Evolutionary conservation across 352 stramenopile genomes (phyloP).

Genomic region (Globisporangium cystogenes): DNA sequence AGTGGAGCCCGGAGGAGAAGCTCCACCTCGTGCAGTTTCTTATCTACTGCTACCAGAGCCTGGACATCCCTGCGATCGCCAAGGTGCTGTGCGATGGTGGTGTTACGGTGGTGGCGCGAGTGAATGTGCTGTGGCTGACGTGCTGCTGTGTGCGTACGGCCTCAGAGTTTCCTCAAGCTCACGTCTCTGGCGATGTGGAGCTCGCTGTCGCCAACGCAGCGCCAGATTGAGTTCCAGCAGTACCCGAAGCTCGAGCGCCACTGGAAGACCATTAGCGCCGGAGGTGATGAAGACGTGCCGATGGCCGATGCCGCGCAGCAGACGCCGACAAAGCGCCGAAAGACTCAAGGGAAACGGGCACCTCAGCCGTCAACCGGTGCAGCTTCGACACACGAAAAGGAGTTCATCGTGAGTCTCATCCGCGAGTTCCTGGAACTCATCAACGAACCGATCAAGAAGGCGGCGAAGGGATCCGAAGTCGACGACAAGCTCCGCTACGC

Average conservation of each 20-base stretch:
- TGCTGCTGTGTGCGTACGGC: background rate
- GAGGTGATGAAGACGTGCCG: background rate
- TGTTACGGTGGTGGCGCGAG: background rate
- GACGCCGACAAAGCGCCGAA: conserved; percentile 30
- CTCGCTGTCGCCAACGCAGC: conserved; percentile 49
- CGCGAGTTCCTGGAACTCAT: conserved; percentile 41
- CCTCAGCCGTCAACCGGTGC: background rate
- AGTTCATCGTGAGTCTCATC: conserved; percentile 30
- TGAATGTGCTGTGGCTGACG: background rate
- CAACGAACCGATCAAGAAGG: conserved; percentile 16
- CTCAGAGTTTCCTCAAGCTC: conserved; percentile 41
- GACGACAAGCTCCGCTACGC: conserved; percentile 30
- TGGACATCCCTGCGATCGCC: conserved; percentile 49
- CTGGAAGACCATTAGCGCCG: conserved; percentile 39
- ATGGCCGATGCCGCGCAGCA: conserved; percentile 3
- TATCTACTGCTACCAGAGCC: conserved; percentile 44
- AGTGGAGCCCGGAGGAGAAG: conserved; percentile 39
- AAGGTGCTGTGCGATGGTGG: conserved; percentile 9
- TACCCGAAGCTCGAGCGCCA: conserved; percentile 64
- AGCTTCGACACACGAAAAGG: conserved; percentile 15
- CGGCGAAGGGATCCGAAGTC: conserved; percentile 1
- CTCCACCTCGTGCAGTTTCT: conserved; percentile 56
- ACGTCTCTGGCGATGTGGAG: conserved; percentile 62
- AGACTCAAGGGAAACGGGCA: conserved; percentile 12
- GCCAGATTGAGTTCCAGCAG: conserved; percentile 51